These are phyloP conservation scores for Amauroascus verrucosus DNA, from an alignment of 2,329 filamentous ascomycete species.

Conservation along the genomic window DNA sequence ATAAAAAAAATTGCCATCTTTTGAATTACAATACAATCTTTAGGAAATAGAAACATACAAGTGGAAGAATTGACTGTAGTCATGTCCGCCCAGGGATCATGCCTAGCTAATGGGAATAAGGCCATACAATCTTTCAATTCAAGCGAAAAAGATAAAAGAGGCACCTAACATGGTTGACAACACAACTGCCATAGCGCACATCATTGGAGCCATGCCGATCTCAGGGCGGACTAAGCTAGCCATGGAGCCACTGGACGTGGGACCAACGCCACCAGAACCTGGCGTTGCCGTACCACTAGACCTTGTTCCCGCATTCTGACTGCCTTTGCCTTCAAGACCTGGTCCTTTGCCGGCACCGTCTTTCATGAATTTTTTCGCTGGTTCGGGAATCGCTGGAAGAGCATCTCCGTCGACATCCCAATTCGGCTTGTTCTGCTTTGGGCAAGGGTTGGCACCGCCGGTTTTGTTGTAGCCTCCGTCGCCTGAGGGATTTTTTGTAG, in stretches of 20 bases:
- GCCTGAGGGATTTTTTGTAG: conserved; percentile 43
- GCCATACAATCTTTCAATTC: not conserved
- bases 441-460: conserved; percentile 46
- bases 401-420: conserved; percentile 47
- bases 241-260: conserved; percentile 32
- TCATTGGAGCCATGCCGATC: conserved; percentile 41
- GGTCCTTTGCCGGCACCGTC: conserved; percentile 48
- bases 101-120: not conserved
- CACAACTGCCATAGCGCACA: conserved; percentile 43
- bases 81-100: not conserved
- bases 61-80: no score
- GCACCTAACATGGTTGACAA: conserved; percentile 47
- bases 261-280: conserved; percentile 22
- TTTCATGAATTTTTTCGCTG: conserved; percentile 47
- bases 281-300: conserved; percentile 42
- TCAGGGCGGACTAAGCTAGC: conserved; percentile 37
- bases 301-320: conserved; percentile 45
- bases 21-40: not conserved
- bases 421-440: conserved; percentile 40
- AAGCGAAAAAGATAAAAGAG: conserved; percentile 21
- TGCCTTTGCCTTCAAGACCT: conserved; percentile 47
- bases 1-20: no score
- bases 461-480: conserved; percentile 51
- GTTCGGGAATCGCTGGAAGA: conserved; percentile 49
- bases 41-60: not conserved